Evolutionary conservation across 345 rosid species (phyloP).

Genomic region (Ailanthus altissimus): DNA sequence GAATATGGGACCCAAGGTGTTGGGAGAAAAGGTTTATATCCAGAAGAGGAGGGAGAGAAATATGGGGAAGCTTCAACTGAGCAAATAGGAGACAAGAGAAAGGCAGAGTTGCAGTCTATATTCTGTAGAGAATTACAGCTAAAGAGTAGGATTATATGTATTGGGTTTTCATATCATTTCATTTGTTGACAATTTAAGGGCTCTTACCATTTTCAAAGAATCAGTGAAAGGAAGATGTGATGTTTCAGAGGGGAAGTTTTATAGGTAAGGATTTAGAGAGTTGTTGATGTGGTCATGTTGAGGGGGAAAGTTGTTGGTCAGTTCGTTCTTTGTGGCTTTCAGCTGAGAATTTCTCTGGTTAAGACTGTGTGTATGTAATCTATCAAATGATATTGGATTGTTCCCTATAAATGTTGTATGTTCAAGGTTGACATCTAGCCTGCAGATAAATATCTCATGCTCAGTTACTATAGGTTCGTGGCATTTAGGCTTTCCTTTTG

Average conservation of each 20-base stretch:
- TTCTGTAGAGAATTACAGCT: not conserved
- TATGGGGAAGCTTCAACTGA: not conserved
- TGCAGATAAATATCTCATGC: not conserved
- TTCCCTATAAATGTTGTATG: not conserved
- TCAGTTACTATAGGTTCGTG: not conserved
- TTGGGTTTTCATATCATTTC: not conserved
- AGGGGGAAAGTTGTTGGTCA: not conserved
- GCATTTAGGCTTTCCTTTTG: not conserved
- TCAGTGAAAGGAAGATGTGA: not conserved
- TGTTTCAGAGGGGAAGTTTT: not conserved
- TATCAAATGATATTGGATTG: not conserved
- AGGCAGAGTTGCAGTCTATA: not conserved
- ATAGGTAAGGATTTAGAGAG: not conserved
- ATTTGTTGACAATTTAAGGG: constrained; percentile 3
- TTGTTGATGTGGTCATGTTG: not conserved
- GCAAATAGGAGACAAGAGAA: not conserved
- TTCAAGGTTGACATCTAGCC: not conserved
- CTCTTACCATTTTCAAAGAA: too few species aligned
- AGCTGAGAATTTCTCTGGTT: not conserved
- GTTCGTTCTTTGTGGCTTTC: not conserved
- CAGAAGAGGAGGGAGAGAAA: not conserved
- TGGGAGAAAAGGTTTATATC: not conserved
- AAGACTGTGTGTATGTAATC: not conserved
- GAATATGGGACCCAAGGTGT: not conserved
- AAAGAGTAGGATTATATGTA: not conserved